Evolutionary conservation across 83 land plant species (phyloP), one percentile per base, ranked within the genome.

Genomic region (Thuja plicata): DNA sequence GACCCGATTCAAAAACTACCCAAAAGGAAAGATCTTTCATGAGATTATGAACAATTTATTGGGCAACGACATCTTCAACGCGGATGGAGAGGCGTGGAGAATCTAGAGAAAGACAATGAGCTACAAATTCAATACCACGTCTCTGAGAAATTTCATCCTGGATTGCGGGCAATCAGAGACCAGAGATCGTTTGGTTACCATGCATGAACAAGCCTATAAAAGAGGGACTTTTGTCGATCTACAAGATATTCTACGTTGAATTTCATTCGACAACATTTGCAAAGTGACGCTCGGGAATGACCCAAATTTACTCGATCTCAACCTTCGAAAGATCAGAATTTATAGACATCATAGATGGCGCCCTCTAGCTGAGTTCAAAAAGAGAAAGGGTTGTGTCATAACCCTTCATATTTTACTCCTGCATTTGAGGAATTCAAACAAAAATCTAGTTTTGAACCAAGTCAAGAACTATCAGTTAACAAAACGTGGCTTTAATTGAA

Each of bases 1-100:
- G 89, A 88, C 91, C 91, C 89, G 88, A 74, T 95, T 93, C 57
- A 91, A 92, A 17, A 93, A 91, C 83, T 95, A 93, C 89, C 95
- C 95, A 0, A 94, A 94, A 86, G 96, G 96, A 60, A 17, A 70
- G 1, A 86, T 88, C 2, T 87, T 91, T 86, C 48, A 16, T 5
- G 17, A 45, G 48, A 50, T 89, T 27, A 88, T 95, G 45, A 35
- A 89, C 40, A 95, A 95, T 43, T 88, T 94, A 40, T 91, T 93
- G 77, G 96, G 96, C 57, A 85, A 50, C 27, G 95, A 90, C 32
- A 95, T 95, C 88, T 95, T 95, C 88, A 95, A 93, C 90, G 79
- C 91, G 52, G 96, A 95, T 50, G 94, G 91, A 38, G 91, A 93
- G 3, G 95, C 10, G 87, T 91, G 74, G n/a, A n/a, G n/a, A n/a